Base-by-base conservation (phyloP, 108 stramenopile genomes). In the Cyclostephanos tholiformis region DNA sequence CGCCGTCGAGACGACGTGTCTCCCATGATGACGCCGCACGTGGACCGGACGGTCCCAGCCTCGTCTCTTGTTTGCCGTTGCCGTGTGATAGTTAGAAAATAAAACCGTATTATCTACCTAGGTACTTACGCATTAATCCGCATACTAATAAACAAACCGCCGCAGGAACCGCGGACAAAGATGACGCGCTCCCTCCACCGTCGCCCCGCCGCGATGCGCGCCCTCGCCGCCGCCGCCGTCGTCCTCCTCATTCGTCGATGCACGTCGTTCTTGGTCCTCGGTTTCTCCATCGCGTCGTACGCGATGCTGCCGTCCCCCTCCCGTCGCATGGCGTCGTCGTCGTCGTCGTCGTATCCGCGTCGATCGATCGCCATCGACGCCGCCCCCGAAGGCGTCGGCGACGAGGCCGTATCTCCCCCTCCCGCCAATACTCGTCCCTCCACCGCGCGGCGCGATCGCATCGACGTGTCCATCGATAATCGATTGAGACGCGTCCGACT, bases 401-500 rank as follows among this genome's bases (percentile, higher is more conserved):
- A 46, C 44, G 44, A 46, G 3, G 44, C 14, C 44, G 44, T 2
- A 0, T 2, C 13, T 2, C 3, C 13, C 13, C 13, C 2, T 4
- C 16, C 3, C 2, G 0, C 16, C 16, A 14, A 0, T 16, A 13
- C 44, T 3, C 44, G 11, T 5, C 41, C 41, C 8, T 12, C 41
- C 60, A 6, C 36, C 19, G 38, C 48, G 36, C 53, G 55, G 0
- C 19, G 44, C 6, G 57, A 38, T 50, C 10, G 68, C 41, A 85
- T 86, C 43, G 92, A 89, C 77, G 62, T 89, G 8, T 84, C 82
- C 13, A 43, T 82, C 23, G 89, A 96, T 70, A 79, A 84, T 23
- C 88, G 93, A 1, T 53, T 95, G 22, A 86, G 82, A 74, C 86
- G 87, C 16, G 79, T 94, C 20, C 84, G 87, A 20, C 65, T 97